These are phyloP conservation scores for Cenchrus purpureus DNA, from an alignment of 176 grass and related monocot species.

Conservation along the genomic window DNA sequence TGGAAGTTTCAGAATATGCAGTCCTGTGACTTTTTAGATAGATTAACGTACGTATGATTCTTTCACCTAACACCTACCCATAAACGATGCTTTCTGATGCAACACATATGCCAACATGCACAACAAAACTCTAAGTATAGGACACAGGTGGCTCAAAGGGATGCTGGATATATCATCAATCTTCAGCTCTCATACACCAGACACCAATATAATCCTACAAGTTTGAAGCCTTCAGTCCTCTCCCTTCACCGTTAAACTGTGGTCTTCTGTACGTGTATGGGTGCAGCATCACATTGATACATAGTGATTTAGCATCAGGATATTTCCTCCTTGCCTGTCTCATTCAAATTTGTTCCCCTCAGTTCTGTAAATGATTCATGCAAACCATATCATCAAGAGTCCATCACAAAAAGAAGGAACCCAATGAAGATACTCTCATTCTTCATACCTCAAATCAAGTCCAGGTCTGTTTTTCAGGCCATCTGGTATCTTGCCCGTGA, in stretches of 20 bases:
- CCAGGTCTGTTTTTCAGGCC: constrained; percentile 65
- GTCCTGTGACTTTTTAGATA: constrained; percentile 13
- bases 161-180: constrained; percentile 45
- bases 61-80: constrained; percentile 20
- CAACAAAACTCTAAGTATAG: constrained; percentile 16
- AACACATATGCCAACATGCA: constrained; percentile 41
- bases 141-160: constrained; percentile 22
- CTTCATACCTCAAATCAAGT: constrained; percentile 69
- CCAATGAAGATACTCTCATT: neutral
- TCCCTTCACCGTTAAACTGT: constrained; percentile 31
- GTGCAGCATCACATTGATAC: constrained; percentile 34
- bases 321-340: constrained; percentile 41
- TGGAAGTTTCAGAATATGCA: constrained; percentile 20
- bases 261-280: constrained; percentile 7
- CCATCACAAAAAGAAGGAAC: neutral
- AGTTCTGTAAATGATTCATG: constrained; percentile 38
- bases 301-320: constrained; percentile 11
- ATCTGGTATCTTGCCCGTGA: constrained; percentile 65
- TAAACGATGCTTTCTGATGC: constrained; percentile 34
- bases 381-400: constrained; percentile 3
- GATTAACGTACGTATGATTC: constrained; percentile 9
- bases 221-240: constrained; percentile 46
- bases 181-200: constrained; percentile 48
- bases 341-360: constrained; percentile 63
- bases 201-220: constrained; percentile 42